phyloP scores from a whole-genome alignment of 2,329 filamentous ascomycete species.

The Penicillium sp. region DNA sequence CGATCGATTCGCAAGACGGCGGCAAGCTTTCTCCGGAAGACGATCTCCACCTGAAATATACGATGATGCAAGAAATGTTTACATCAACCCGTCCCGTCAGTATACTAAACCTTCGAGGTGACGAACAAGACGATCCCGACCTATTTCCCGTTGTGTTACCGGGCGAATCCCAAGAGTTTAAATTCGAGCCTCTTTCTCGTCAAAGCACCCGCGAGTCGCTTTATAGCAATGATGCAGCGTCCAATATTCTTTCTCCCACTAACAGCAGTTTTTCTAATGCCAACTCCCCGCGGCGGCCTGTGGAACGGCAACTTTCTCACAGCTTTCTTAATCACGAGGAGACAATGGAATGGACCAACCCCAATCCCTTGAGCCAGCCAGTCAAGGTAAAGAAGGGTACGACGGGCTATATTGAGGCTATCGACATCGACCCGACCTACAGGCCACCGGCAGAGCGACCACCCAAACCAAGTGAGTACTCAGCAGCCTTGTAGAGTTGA shows the following conservation, averaged over 20 bases:
- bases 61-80: slow-evolving; percentile 45
- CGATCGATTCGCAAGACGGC: slow-evolving; percentile 68
- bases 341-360: slow-evolving; percentile 23
- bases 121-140: slow-evolving; percentile 44
- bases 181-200: slow-evolving; percentile 26
- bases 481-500: too few relatives aligned
- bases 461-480: slow-evolving; percentile 59
- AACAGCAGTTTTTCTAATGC: slow-evolving; percentile 35
- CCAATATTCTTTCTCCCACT: slow-evolving; percentile 35
- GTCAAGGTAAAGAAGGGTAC: slow-evolving; percentile 29
- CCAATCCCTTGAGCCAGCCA: slow-evolving; percentile 24
- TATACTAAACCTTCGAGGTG: slow-evolving; percentile 40
- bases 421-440: slow-evolving; percentile 85
- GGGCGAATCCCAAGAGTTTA: slow-evolving; percentile 27
- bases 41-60: slow-evolving; percentile 42
- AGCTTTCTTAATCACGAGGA: slow-evolving; percentile 16
- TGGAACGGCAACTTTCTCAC: slow-evolving; percentile 17
- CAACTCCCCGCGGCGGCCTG: slow-evolving; percentile 29
- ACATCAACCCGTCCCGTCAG: slow-evolving; percentile 42
- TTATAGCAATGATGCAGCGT: slow-evolving; percentile 31
- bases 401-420: slow-evolving; percentile 81
- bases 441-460: slow-evolving; percentile 69
- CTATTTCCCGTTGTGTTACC: slow-evolving; percentile 39
- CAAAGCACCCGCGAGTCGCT: slow-evolving; percentile 30
- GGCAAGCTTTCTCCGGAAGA: slow-evolving; percentile 40